Evolutionary conservation across 768 basidiomycete species (phyloP), one percentile per base, ranked within the genome.

Genomic region (Rossbeevera mucosa): DNA sequence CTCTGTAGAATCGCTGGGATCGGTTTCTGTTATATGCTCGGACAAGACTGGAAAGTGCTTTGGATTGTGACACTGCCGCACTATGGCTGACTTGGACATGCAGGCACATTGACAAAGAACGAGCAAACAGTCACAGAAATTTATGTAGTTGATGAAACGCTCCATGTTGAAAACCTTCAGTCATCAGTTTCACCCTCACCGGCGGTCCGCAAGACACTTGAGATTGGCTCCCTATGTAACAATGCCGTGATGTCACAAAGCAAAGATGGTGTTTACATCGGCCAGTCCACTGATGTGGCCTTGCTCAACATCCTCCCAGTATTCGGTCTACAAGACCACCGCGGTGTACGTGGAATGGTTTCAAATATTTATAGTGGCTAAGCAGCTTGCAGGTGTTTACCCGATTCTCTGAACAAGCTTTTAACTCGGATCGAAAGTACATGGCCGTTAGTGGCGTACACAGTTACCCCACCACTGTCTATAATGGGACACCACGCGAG

Each of bases 21-120:
- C 89, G 2, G 91, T 97, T 12, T 93, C 89, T n/a, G 94, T 98
- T 8, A 94, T 98, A 56, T 98, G 94, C 64, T 93, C 93, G 3
- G 94, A 97, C 71, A 98, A 97, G 71, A 97, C 95, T 42, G 94
- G 91, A 84, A 58, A 47, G 78, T 58, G 8, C 8, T 3, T 20
- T 13, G 26, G 9, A 11, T 30, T 7, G 38, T 0, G 16, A 41
- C 12, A 12, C 30, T 22, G 7, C 41, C 41, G 7, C 36, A 38
- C 20, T 25, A 4, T 18, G 21, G 44, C 40, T 55, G 48, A 58
- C 29, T 33, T 48, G 33, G 45, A 29, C 13, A 7, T 50, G 22
- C 50, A 78, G 91, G 94, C 18, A 98, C 94, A 0, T 71, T 97
- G 54, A 98, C 94, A 1, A 93, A 85, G 69, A 98, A 98, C 68